Base-by-base conservation (phyloP, 1,284 basidiomycete species). In the Malassezia globosa region DNA sequence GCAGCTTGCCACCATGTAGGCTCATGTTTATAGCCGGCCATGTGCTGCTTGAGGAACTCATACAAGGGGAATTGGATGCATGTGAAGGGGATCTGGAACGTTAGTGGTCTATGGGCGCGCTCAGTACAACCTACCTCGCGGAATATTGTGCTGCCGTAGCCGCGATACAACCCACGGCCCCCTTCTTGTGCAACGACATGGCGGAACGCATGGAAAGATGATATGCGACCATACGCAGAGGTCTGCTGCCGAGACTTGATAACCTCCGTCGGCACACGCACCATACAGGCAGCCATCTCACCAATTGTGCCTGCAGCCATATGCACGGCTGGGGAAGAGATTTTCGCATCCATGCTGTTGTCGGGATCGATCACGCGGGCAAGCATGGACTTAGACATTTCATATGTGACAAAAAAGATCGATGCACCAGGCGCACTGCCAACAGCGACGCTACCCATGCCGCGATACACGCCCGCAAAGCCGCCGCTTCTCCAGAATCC, bases 41-140 rank as follows among this genome's bases (percentile, higher is more conserved):
- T 60, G 6, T 54, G 49, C 11, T 60, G 56, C 72, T 97, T 97
- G 56, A 97, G 76, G 33, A 80, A 76, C 74, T 97, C 94, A 67
- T 96, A 99, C 21, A 97, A 73, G 0, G 94, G 94, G 69, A 97
- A 99, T 72, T 99, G 94, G 21, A 99, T 77, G 10, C 88, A 92
- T 1, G 92, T 94, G 75, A 99, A 97, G 0, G 92, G 92, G 34
- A 97, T 88, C 87, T 92, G 54, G n/a, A n/a, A 26, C 19, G 8
- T 26, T 24, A 26, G 23, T n/a, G 7, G n/a, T 37, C 18, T 16
- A 16, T 22, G n/a, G n/a, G n/a, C n/a, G n/a, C n/a, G n/a, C n/a
- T n/a, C n/a, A n/a, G n/a, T n/a, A n/a, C 21, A n/a, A 65, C 77
- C 51, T 48, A 82, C 83, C 76, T 87, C 85, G 61, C 84, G 75